Conservation (phyloP, 2,329 filamentous ascomycete species). For the Furcasterigmium sp. region DNA sequence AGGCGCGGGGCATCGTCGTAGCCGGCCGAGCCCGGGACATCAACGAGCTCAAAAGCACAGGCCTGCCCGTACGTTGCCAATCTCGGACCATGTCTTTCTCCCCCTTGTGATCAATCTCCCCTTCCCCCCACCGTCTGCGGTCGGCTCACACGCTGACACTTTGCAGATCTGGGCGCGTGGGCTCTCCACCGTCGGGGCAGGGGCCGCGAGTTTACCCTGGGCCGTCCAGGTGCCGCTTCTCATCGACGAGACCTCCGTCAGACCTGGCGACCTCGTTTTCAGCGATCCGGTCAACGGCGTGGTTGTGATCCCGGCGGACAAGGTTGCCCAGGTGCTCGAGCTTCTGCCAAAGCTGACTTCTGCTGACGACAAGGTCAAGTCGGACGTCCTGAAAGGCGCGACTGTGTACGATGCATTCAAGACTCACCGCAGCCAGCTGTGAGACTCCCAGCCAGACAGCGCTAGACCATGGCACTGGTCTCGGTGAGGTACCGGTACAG, state of each 20-base stretch:
- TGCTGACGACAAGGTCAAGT: constrained; percentile 57
- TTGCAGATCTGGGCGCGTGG: constrained; percentile 49
- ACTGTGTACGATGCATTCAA: constrained; percentile 63
- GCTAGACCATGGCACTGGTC: no score
- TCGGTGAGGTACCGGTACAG: no score
- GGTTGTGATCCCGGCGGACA: constrained; percentile 59
- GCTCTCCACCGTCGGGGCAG: constrained; percentile 53
- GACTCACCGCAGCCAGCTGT: constrained; percentile 40
- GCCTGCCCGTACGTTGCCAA: constrained; percentile 45
- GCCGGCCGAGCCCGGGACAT: constrained; percentile 65
- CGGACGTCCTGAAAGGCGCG: constrained; percentile 57
- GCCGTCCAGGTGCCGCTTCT: constrained; percentile 40
- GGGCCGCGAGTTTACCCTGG: constrained; percentile 51
- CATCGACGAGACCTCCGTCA: constrained; percentile 35
- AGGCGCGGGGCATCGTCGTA: constrained; percentile 58
- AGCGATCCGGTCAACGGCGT: constrained; percentile 65
- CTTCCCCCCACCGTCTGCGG: neutral
- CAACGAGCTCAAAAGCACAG: constrained; percentile 48
- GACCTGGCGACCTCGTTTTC: constrained; percentile 62
- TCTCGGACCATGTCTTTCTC: constrained; percentile 2
- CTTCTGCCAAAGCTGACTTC: constrained; percentile 45
- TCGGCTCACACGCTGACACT: constrained; percentile 1
- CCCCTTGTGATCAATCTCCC: neutral
- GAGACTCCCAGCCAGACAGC: no score
- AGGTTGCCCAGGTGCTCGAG: constrained; percentile 54